Base-by-base conservation (phyloP, 495 filamentous ascomycete genomes). In the Talaromyces nanjingensis region DNA sequence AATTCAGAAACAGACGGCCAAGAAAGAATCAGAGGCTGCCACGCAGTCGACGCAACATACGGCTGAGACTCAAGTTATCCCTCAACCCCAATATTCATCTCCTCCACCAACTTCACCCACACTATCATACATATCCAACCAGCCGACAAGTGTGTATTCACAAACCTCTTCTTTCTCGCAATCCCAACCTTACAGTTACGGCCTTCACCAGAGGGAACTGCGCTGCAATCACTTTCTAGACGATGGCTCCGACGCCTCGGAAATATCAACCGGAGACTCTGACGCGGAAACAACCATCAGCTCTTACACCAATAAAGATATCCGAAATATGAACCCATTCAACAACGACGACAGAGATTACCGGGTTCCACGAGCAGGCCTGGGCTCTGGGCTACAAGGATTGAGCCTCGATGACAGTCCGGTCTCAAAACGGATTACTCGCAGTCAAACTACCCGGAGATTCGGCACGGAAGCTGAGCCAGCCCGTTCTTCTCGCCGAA, bases 351-450 rank as follows among this genome's bases (percentile, higher is more conserved):
- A 65, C 39, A 55, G 71, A 2, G 56, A 65, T 11, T 66, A 71
- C 4, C 74, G 71, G 64, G 76, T 74, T 8, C 76, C 76, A 12
- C 69, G 69, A 45, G 71, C 72, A 3, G 74, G 74, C 47, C 72
- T 79, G 33, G 75, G 75, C 4, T 71, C 76, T 22, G 76, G 76
- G 22, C 68, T 80, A 8, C 72, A 73, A 5, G 72, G 76, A 0
- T 65, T 80, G 29, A 80, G 78, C 65, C 69, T 80, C 18, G 78
- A 79, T 12, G 78, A 80, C 65, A 64, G 69, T 25, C 74, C 75
- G 24, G 31, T 37, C 14, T 55, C 70, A 29, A 72, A 72, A 18
- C 76, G 76, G 27, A 68, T 78, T 60, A 80, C 76, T 20, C 73
- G 76, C 14, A 80, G 76, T 61, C 78, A 79, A 63, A 76, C 74